These are phyloP conservation scores for Candida anglica DNA, from an alignment of 805 yeast genomes.

Conservation along the genomic window DNA sequence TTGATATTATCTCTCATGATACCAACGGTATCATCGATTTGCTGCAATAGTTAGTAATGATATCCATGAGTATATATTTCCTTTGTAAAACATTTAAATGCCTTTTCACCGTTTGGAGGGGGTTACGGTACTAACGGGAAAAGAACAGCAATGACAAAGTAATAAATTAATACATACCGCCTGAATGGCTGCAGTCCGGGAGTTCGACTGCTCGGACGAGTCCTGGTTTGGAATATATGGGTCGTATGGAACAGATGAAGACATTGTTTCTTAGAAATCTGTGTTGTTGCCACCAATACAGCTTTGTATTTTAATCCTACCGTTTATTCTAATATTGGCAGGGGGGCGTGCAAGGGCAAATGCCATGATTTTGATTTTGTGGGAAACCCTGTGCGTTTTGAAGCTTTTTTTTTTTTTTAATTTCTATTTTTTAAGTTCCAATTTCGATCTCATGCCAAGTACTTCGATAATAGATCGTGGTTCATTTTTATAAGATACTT, in stretches of 20 bases:
- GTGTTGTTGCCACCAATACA: neutral
- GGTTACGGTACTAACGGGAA: no score
- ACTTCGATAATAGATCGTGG: no score
- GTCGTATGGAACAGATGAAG: constrained; percentile 79
- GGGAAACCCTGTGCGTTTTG: neutral
- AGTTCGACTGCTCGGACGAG: constrained; percentile 47
- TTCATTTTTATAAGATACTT: no score
- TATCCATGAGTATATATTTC: no score
- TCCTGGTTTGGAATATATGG: constrained; percentile 72
- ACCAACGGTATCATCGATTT: constrained; percentile 93
- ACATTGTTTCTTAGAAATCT: constrained; percentile 38
- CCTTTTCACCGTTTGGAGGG: no score
- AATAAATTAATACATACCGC: constrained; percentile 64
- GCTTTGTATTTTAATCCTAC: neutral
- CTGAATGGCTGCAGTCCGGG: constrained; percentile 77
- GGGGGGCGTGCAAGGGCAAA: no score
- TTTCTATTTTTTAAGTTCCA: neutral
- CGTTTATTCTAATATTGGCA: neutral
- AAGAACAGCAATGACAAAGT: no score
- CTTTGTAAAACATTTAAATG: no score
- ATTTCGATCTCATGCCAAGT: no score
- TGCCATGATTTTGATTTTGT: neutral
- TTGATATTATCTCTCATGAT: constrained; percentile 96
- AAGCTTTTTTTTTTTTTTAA: neutral
- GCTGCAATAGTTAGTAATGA: constrained; percentile 39